Evolutionary conservation across 1,284 basidiomycete genomes (phyloP), one percentile per base, ranked within the genome.

Genomic region (Irpex sp.): DNA sequence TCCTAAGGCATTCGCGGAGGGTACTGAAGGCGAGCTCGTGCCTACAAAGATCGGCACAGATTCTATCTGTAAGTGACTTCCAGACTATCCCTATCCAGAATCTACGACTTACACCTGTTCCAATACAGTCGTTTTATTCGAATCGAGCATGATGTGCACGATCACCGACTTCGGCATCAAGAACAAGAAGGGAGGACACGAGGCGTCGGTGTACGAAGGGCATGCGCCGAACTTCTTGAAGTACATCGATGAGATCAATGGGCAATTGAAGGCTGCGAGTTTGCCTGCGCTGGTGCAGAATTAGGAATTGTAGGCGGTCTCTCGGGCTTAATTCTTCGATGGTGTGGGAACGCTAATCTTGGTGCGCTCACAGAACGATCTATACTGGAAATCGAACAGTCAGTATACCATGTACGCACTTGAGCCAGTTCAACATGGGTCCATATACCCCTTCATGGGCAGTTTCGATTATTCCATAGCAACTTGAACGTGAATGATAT

Each of bases 101-200:
- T 33, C 49, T 43, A 15, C 36, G 36, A 13, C 60, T 61, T 36
- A 60, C 13, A 4, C 19, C 19, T 31, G 50, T 57, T 35, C n/a
- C 33, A 1, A 15, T 36, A 5, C 46, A 86, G 86, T 80, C 9
- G 84, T 87, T 72, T 87, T 88, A 85, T 85, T 88, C 65, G 86
- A 88, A 71, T 81, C 84, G 1, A 83, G 81, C 67, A 81, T 86
- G 78, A 81, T 82, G 73, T 80, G 87, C 65, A 85, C 83, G 0
- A 76, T 88, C 47, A 86, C 85, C 4, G 86, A 88, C 65, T 88
- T 77, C 66, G 86, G 85, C 3, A 83, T 86, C 77, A 81, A 85
- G 59, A 74, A 81, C 26, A 84, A 83, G 13, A 83, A 82, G 60
- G 75, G 86, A 13, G 83, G 80, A 65, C 83, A 83, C 69, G 82